Evolutionary conservation across 345 rosid species (phyloP).

Genomic region (Lenwebbia sp.): DNA sequence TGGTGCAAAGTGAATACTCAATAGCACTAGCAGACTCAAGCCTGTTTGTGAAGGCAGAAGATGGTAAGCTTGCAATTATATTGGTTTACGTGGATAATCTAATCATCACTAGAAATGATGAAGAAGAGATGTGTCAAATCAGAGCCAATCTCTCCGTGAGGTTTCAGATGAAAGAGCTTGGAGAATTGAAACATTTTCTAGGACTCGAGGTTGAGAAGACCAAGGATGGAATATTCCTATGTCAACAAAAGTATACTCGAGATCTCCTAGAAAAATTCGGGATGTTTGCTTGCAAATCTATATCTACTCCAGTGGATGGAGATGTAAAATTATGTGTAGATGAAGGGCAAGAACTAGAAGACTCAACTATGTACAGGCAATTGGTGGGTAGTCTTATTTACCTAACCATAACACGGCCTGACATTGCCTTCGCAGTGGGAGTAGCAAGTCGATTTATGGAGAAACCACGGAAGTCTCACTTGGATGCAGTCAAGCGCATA

Average conservation of each 20-base stretch:
- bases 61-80: neutral
- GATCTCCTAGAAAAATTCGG: neutral
- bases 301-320: neutral
- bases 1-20: neutral
- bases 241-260: neutral
- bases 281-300: neutral
- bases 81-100: neutral
- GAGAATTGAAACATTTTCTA: neutral
- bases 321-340: neutral
- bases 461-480: too few relatives aligned
- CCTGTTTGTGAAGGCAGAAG: neutral
- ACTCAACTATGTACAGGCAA: neutral
- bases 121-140: neutral
- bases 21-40: neutral
- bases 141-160: neutral
- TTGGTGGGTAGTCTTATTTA: too few relatives aligned
- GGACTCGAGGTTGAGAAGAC: neutral
- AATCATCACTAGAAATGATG: neutral
- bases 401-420: too few relatives aligned
- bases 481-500: too few relatives aligned
- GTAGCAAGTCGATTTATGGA: too few relatives aligned
- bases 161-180: neutral
- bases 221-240: neutral
- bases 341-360: neutral
- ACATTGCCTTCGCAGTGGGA: too few relatives aligned